Evolutionary conservation across 345 rosid species (phyloP).

Genomic region (Syzygium aqueum): DNA sequence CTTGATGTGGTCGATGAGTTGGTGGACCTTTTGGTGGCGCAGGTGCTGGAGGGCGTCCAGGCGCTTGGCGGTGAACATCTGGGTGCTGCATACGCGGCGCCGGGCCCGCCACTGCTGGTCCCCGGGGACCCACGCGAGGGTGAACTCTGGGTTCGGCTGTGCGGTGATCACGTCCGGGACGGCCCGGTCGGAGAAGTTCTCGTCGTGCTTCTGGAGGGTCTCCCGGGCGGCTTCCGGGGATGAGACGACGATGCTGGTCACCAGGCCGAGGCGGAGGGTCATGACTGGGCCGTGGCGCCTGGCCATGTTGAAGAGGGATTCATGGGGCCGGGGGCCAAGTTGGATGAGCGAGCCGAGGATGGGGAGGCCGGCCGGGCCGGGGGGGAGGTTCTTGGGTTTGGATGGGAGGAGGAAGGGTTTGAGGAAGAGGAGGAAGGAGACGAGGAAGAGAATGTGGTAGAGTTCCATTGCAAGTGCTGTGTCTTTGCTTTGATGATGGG

Average conservation of each 20-base stretch:
- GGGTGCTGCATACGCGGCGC: conserved; percentile 27
- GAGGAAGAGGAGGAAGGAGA: conserved; percentile 6
- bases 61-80: conserved; percentile 15
- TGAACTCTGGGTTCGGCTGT: conserved; percentile 18
- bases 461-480: background rate
- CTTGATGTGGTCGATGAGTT: conserved; percentile 16
- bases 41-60: conserved; percentile 21
- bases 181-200: conserved; percentile 14
- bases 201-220: conserved; percentile 21
- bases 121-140: conserved; percentile 24
- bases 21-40: conserved; percentile 17
- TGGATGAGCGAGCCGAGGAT: conserved; percentile 9
- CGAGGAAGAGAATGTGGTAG: background rate
- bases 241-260: conserved; percentile 20
- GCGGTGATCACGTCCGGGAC: conserved; percentile 17
- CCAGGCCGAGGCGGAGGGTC: conserved; percentile 22
- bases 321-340: conserved; percentile 14
- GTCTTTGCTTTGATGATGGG: background rate
- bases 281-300: conserved; percentile 26
- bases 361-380: conserved; percentile 19
- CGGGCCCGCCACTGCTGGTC: conserved; percentile 25
- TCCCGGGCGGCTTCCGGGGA: conserved; percentile 24
- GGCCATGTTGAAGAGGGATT: conserved; percentile 24
- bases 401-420: background rate
- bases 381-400: conserved; percentile 6